Base-by-base conservation (phyloP, 495 filamentous ascomycete species). In the Alectoria sarmentosa region DNA sequence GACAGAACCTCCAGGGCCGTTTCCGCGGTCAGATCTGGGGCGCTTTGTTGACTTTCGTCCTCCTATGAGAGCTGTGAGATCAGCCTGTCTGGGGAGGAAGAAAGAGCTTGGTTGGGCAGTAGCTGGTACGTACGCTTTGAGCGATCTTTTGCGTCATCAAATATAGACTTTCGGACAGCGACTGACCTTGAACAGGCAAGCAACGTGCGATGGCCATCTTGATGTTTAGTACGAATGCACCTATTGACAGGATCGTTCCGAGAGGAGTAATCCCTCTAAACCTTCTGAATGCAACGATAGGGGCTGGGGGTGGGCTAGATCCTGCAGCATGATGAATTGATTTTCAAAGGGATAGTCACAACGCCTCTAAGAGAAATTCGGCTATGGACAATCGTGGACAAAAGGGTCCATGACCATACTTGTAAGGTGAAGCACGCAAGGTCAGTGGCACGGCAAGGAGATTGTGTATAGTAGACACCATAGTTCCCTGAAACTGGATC, bases 231-330 rank as follows among this genome's bases (percentile, higher is more conserved):
- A 58, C 62, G 21, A 64, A 21, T 57, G 41, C 62, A 10, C 7
- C 4, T 1, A 37, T 64, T 19, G 62, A 64, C 15, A 64, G 54
- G 11, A 57, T 54, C 15, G 26, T 64, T 30, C 62, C 62, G 11
- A 46, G 52, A 46, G 62, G 62, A 34, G 52, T 55, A 3, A 19
- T 15, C 2, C 49, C 46, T 15, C 19, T 3, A 32, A 30, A 19
- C 15, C 32, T 14, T 26, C 23, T 54, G 14, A 26, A 54, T 13
- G 28, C 13, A 28, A 30, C 49, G 28, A 19, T 30, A 34, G 52
- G 52, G 28, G 52, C 17, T 21, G 52, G 6, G 3, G 52, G 4
- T n/a, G 30, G 6, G 52, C 52, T 36, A 34, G 52, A 36, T 36
- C 9, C 28, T 55, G 26, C 23, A 54, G 52, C 52, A 21, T 55